Conservation (phyloP, 2,329 filamentous ascomycete genomes). For the Pseudopyricularia javanii region DNA sequence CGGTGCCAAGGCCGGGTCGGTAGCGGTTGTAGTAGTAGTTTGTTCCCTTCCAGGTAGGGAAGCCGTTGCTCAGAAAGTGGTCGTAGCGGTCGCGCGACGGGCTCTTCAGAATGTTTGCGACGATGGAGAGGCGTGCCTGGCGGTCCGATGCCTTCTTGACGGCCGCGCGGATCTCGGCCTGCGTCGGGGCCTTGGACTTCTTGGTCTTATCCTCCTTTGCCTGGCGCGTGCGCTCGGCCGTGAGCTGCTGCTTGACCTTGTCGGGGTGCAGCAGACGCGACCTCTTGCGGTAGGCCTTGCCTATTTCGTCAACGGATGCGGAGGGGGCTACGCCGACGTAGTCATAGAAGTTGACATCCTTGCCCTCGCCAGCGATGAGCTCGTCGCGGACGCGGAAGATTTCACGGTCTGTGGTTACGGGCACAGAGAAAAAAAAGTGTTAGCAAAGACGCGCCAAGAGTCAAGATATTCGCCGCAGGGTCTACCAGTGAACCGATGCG, state of each 20-base stretch:
- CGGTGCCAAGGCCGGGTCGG: slow-evolving; percentile 78
- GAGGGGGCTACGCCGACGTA: slow-evolving; percentile 66
- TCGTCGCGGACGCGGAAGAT: slow-evolving; percentile 95
- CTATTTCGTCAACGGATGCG: slow-evolving; percentile 77
- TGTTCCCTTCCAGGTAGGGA: slow-evolving; percentile 92
- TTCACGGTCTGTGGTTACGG: slow-evolving; percentile 56
- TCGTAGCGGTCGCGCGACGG: slow-evolving; percentile 79
- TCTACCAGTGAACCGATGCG: not conserved
- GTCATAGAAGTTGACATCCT: slow-evolving; percentile 82
- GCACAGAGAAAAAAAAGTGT: slow-evolving; percentile 3
- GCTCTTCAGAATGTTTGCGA: slow-evolving; percentile 76
- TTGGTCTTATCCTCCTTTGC: slow-evolving; percentile 36
- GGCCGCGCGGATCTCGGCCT: slow-evolving; percentile 64
- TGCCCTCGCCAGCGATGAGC: slow-evolving; percentile 61
- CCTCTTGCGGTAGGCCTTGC: slow-evolving; percentile 86
- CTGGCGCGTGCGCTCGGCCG: slow-evolving; percentile 51
- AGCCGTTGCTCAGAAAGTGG: slow-evolving; percentile 84
- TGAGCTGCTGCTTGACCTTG: slow-evolving; percentile 80
- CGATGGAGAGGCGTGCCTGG: slow-evolving; percentile 73
- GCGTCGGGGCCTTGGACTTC: slow-evolving; percentile 57
- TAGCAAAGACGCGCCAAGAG: not conserved
- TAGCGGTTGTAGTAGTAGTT: slow-evolving; percentile 97
- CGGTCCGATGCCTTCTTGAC: slow-evolving; percentile 72
- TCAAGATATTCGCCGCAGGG: not conserved
- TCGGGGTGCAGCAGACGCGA: slow-evolving; percentile 79